Evolutionary conservation across 2,329 filamentous ascomycete species (phyloP).

Genomic region (Aureobasidium leucospermi): DNA sequence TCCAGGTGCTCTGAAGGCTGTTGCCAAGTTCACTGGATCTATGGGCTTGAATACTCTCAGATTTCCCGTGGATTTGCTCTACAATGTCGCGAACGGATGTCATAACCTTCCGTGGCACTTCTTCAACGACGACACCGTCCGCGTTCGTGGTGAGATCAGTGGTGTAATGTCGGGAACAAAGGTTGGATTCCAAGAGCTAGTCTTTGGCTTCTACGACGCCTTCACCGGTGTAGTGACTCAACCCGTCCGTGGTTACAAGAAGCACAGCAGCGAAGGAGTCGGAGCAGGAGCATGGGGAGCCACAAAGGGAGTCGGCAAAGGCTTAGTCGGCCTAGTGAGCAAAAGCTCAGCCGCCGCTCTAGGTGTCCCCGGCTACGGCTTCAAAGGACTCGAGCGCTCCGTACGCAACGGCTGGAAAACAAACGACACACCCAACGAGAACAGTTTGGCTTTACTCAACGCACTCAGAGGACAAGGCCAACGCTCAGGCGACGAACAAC

Average conservation of each 20-base stretch:
- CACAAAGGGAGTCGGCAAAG: not conserved
- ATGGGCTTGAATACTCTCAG: not conserved
- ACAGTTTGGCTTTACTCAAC: not conserved
- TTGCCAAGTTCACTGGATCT: not conserved
- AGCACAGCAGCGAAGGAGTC: not conserved
- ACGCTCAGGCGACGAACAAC: not conserved
- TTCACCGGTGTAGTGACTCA: constrained; percentile 56
- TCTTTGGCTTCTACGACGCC: constrained; percentile 37
- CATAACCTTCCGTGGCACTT: constrained; percentile 63
- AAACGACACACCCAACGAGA: not conserved
- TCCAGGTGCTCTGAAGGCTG: not conserved
- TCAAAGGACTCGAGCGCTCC: constrained; percentile 5
- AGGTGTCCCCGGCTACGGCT: not conserved
- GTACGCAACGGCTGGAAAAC: constrained; percentile 7
- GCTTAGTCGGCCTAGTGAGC: not conserved
- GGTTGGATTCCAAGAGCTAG: constrained; percentile 8
- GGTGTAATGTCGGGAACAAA: constrained; percentile 53
- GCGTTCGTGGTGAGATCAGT: constrained; percentile 55
- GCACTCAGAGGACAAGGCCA: not conserved
- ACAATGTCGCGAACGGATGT: constrained; percentile 55
- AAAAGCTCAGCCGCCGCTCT: not conserved
- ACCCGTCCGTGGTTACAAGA: constrained; percentile 37
- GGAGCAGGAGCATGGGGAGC: not conserved
- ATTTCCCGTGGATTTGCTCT: not conserved
- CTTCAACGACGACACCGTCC: constrained; percentile 58